phyloP scores from a whole-genome alignment of 2,329 filamentous ascomycete species.

The Tolypocladium paradoxum region DNA sequence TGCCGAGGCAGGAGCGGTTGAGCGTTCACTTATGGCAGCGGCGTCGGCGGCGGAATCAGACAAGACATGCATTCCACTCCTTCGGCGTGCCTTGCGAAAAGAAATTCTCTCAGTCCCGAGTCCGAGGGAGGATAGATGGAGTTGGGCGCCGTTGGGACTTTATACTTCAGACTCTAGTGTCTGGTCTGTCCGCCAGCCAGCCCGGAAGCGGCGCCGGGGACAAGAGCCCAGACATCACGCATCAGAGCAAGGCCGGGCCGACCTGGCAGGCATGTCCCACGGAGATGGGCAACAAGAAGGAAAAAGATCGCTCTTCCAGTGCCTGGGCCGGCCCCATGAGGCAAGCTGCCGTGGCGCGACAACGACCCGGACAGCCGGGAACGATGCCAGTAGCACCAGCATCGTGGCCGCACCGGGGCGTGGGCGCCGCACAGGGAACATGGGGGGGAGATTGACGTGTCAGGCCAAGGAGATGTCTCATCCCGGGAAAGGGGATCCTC shows the following conservation, averaged over 20 bases:
- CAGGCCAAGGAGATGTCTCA: constrained; percentile 15
- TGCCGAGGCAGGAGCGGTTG: background rate
- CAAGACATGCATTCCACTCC: constrained; percentile 4
- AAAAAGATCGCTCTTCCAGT: background rate
- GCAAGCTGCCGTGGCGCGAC: background rate
- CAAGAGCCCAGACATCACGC: background rate
- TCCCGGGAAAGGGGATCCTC: constrained; percentile 10
- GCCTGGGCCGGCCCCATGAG: background rate
- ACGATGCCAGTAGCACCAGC: background rate
- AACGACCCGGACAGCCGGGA: background rate
- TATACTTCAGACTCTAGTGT: constrained; percentile 3
- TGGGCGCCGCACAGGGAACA: constrained; percentile 2
- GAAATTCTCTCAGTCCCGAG: background rate
- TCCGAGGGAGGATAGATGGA: background rate
- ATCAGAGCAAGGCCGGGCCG: background rate
- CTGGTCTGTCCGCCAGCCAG: background rate
- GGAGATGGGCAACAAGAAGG: background rate
- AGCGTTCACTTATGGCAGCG: background rate
- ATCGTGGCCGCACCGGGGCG: background rate
- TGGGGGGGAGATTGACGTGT: constrained; percentile 13
- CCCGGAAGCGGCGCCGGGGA: background rate
- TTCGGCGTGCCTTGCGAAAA: background rate
- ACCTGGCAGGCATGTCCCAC: background rate
- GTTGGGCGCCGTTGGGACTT: constrained; percentile 4
- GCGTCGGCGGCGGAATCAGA: constrained; percentile 1